These are phyloP conservation scores for Phytophthora meadii DNA, from an alignment of 352 stramenopile species.

Conservation along the genomic window DNA sequence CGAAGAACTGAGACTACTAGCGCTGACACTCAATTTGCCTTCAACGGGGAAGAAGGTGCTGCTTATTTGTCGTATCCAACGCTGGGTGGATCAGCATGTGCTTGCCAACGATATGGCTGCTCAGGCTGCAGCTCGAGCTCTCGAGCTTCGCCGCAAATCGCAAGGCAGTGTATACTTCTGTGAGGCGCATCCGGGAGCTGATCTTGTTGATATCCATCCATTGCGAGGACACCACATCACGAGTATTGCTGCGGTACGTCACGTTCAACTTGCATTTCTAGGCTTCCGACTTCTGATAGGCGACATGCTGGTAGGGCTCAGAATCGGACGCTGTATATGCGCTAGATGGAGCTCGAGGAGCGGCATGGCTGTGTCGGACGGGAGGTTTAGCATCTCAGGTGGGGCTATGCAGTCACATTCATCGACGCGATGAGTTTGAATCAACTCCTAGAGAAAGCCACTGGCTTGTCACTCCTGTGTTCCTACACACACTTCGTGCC, in stretches of 20 bases:
- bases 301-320: constrained; percentile 41
- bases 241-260: constrained; percentile 61
- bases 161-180: constrained; percentile 79
- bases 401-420: constrained; percentile 57
- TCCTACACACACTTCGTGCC: constrained; percentile 65
- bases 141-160: constrained; percentile 62
- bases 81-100: constrained; percentile 77
- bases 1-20: constrained; percentile 67
- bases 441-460: constrained; percentile 56
- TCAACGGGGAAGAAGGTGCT: constrained; percentile 82
- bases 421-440: constrained; percentile 53
- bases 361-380: constrained; percentile 80
- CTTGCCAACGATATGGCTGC: constrained; percentile 63
- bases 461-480: constrained; percentile 77
- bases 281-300: constrained; percentile 4
- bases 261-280: not conserved
- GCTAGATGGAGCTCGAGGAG: constrained; percentile 57
- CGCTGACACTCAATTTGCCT: constrained; percentile 72
- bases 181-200: constrained; percentile 45
- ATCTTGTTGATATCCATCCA: constrained; percentile 64
- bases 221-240: constrained; percentile 72
- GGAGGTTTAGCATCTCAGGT: constrained; percentile 70
- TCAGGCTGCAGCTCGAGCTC: constrained; percentile 58
- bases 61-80: constrained; percentile 75
- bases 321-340: constrained; percentile 80